Percentiles rank a stretch among this genome's conserved stretches.
These are phyloP conservation scores for Sicyos baderoa DNA, from an alignment of 306 rosid genomes.

Conservation along the genomic window DNA sequence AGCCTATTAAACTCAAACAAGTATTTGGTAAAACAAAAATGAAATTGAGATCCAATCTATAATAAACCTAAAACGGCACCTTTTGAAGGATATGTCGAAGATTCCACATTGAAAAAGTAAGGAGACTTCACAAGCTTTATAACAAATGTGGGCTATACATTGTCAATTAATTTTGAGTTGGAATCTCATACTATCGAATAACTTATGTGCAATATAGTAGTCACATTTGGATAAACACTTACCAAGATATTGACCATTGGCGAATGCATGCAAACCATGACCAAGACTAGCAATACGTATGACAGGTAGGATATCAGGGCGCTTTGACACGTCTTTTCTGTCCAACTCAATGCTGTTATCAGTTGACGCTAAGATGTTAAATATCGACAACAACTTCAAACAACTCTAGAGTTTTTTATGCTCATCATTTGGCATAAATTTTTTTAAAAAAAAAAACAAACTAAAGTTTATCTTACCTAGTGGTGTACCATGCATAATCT, in stretches of 20 bases:
- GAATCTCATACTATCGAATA: no score
- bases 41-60: no score
- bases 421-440: background rate
- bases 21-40: no score
- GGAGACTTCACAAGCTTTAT: no score
- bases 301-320: conserved; percentile 31
- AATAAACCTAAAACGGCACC: no score
- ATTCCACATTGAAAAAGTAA: no score
- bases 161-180: no score
- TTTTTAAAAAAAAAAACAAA: no score
- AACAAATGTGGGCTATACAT: no score
- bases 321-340: conserved; percentile 39
- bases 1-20: no score
- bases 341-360: conserved; percentile 45
- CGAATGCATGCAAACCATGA: conserved; percentile 54
- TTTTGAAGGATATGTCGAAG: no score
- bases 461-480: conserved; percentile 34
- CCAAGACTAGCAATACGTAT: conserved; percentile 59
- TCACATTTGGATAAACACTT: conserved; percentile 18
- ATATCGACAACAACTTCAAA: background rate
- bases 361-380: conserved; percentile 13
- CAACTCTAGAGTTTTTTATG: background rate
- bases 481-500: conserved; percentile 85
- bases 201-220: no score
- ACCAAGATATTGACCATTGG: conserved; percentile 61